Evolutionary conservation across 805 yeast genomes (phyloP).

Genomic region (Zygoascus biomembranicola): DNA sequence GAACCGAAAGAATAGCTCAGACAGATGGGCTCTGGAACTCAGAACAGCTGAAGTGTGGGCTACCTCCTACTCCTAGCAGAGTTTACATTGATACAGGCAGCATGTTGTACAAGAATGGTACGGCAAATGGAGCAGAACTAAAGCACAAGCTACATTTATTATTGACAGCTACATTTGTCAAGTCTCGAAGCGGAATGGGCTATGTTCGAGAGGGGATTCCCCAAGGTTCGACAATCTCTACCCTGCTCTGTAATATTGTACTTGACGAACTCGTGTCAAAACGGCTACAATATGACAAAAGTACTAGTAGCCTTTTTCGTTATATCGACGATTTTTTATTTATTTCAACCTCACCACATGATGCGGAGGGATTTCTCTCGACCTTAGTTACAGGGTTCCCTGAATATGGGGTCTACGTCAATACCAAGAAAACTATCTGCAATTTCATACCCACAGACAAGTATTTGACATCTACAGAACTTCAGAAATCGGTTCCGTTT

Average conservation of each 20-base stretch:
- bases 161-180: conserved; percentile 38
- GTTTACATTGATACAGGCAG: conserved; percentile 23
- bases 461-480: neutral
- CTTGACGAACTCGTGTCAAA: conserved; percentile 49
- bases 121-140: conserved; percentile 37
- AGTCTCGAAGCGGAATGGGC: conserved; percentile 32
- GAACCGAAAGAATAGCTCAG: neutral
- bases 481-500: conserved; percentile 9
- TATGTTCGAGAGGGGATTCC: conserved; percentile 62
- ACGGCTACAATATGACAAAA: conserved; percentile 18
- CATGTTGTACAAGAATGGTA: conserved; percentile 19
- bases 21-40: neutral
- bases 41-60: neutral
- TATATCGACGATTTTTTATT: conserved; percentile 81
- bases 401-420: conserved; percentile 37
- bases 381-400: conserved; percentile 32
- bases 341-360: conserved; percentile 38
- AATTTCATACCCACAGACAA: conserved; percentile 16
- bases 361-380: conserved; percentile 27
- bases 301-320: conserved; percentile 42
- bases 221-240: conserved; percentile 78
- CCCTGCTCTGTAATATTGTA: conserved; percentile 63
- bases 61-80: neutral
- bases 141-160: conserved; percentile 42
- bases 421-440: conserved; percentile 32